A percentile compares a stretch with the other conserved stretches of the same genome.
Conservation (phyloP, 2,329 filamentous ascomycete species). For the Claviceps arundinis region DNA sequence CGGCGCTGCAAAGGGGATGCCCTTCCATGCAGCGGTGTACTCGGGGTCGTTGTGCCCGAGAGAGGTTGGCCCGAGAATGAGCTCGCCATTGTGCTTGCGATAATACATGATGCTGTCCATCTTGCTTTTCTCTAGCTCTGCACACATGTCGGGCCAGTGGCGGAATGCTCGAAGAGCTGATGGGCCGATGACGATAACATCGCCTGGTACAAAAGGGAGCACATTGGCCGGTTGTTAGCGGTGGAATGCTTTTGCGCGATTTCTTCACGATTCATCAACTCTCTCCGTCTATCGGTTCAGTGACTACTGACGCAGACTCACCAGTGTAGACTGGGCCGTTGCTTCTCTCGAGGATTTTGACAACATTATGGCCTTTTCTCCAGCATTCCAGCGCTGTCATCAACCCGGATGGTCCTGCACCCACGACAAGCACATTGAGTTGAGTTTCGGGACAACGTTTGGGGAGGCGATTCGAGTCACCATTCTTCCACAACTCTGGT, state of each 20-base stretch:
- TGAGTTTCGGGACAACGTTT: slow-evolving; percentile 1
- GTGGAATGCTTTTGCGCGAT: too few species aligned
- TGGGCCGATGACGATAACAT: slow-evolving; percentile 4
- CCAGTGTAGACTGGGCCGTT: slow-evolving; percentile 1
- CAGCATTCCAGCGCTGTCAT: slow-evolving; percentile 8
- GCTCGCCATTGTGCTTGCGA: slow-evolving; percentile 1
- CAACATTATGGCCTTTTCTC: slow-evolving; percentile 9
- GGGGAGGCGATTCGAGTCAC: neutral
- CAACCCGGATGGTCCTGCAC: slow-evolving; percentile 7
- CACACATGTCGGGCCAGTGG: slow-evolving; percentile 6
- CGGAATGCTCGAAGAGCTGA: slow-evolving; percentile 2
- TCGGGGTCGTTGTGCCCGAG: slow-evolving; percentile 2
- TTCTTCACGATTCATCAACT: too few species aligned
- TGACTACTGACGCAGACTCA: neutral
- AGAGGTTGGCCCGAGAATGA: slow-evolving; percentile 2
- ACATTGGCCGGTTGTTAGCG: neutral
- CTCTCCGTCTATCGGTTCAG: neutral
- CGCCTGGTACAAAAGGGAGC: neutral
- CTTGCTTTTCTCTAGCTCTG: slow-evolving; percentile 1
- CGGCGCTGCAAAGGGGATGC: neutral
- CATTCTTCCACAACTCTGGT: neutral
- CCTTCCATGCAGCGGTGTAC: neutral
- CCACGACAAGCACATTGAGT: slow-evolving; percentile 7
- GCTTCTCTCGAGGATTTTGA: slow-evolving; percentile 7
- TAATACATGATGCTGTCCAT: slow-evolving; percentile 1